Base-by-base conservation (phyloP, 1,284 basidiomycete genomes). In the Pascua guehoae region DNA sequence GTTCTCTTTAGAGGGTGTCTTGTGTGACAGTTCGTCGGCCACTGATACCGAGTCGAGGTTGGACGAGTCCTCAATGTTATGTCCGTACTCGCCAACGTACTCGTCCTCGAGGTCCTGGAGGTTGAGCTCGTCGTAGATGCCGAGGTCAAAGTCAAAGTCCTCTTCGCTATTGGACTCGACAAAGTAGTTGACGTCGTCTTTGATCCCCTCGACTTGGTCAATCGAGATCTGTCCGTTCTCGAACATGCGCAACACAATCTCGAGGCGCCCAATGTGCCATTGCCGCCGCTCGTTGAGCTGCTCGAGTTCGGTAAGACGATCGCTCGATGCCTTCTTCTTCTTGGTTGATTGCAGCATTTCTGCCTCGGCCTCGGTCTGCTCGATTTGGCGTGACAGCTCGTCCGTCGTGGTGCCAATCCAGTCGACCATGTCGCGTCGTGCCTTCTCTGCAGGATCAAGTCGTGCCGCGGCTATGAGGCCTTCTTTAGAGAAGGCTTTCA, bases 401-500 rank as follows among this genome's bases (percentile, higher is more conserved):
- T 98, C 96, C 53, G 97, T 91, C 71, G 86, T 87, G 40, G 81
- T 81, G 62, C 91, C 88, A 18, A 96, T 81, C 91, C 92, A 96
- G 60, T 86, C 80, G 45, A 88, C 87, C 57, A 88, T 86, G 71
- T 98, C 94, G 63, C 89, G 83, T 79, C 98, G 97, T 78, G 95
- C 92, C 79, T 95, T 91, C 61, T 96, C 92, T 74, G 91, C 92
- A 50, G 96, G 96, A 75, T 98, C 96, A 37, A 98, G 86, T 70
- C 90, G 91, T 47, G 91, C 85, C 5, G 93, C 92, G 56, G 94
- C 91, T 63, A 89, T 97, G 40, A 99, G 84, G 41, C 96, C 96
- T 77, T 98, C 96, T 78, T 98, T 99, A 38, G 94, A 98, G 80
- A 98, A 99, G 0, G 96, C 96, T 77, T 99, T 99, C 62, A 96